A percentile compares a stretch with the other conserved stretches of the same genome.
Evolutionary conservation across 306 rosid species (phyloP).

Genomic region (Sesbania bispinosa): DNA sequence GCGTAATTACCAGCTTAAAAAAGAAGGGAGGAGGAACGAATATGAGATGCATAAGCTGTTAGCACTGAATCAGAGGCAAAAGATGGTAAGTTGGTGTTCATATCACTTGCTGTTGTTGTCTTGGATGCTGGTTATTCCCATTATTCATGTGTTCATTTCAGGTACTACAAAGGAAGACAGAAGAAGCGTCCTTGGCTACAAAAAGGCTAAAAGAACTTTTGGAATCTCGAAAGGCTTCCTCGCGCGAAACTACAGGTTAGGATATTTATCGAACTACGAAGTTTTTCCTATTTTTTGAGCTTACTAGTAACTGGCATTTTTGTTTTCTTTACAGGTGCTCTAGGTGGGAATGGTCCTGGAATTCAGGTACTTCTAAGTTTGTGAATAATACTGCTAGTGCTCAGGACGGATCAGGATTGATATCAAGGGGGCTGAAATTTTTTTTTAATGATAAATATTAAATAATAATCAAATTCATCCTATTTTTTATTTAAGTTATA

Average conservation of each 20-base stretch:
- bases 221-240: conserved; percentile 75
- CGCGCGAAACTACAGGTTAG: conserved; percentile 66
- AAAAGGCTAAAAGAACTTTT: conserved; percentile 88
- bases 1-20: conserved; percentile 74
- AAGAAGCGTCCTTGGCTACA: conserved; percentile 91
- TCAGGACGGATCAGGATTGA: too few species aligned
- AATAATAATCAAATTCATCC: too few species aligned
- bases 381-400: background rate
- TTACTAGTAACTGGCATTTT: background rate
- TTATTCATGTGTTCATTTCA: conserved; percentile 21
- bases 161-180: conserved; percentile 97
- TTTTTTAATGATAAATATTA: too few species aligned
- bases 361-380: conserved; percentile 57
- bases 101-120: background rate
- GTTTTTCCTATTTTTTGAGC: conserved; percentile 1
- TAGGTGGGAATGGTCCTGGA: conserved; percentile 67
- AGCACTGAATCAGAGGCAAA: conserved; percentile 95
- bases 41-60: conserved; percentile 93
- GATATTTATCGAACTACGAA: background rate
- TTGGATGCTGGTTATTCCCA: conserved; percentile 14
- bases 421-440: too few species aligned
- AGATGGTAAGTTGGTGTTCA: conserved; percentile 59
- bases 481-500: too few species aligned
- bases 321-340: conserved; percentile 37
- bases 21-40: conserved; percentile 96